A percentile compares a stretch with the other conserved stretches of the same genome.
Evolutionary conservation across 345 rosid genomes (phyloP).

Genomic region (Aegle marmelos): DNA sequence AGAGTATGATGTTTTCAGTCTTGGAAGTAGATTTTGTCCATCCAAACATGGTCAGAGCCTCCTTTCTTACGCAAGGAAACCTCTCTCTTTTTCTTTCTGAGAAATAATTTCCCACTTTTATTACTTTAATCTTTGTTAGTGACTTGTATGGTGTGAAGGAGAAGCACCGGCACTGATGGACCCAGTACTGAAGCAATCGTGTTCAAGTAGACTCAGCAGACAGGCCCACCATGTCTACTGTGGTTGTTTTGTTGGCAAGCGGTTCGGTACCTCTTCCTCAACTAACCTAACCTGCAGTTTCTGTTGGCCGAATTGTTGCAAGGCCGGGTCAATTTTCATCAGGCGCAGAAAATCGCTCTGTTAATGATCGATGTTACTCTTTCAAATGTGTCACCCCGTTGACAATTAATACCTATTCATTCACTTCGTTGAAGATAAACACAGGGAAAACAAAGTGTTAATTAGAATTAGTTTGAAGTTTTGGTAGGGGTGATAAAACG

Average conservation of each 20-base stretch:
- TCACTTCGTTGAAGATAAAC: too few relatives aligned
- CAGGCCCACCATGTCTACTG: constrained; percentile 13
- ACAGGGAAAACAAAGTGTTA: too few relatives aligned
- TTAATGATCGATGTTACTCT: neutral
- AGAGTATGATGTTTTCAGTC: constrained; percentile 44
- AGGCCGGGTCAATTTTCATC: neutral
- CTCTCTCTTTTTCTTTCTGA: too few relatives aligned
- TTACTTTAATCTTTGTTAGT: neutral
- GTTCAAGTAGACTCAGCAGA: constrained; percentile 16
- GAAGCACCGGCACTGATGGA: neutral
- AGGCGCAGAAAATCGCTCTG: neutral
- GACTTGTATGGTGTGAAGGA: constrained; percentile 9
- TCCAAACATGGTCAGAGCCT: constrained; percentile 17
- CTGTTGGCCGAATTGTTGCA: constrained; percentile 1
- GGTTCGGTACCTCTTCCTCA: constrained; percentile 11
- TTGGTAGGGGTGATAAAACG: too few relatives aligned
- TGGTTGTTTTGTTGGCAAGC: constrained; percentile 21
- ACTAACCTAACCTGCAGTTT: constrained; percentile 30
- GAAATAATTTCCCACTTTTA: too few relatives aligned
- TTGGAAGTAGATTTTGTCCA: constrained; percentile 26
- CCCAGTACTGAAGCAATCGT: neutral
- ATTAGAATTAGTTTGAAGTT: too few relatives aligned
- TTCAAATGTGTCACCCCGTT: neutral
- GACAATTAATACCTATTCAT: neutral
- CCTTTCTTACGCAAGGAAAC: constrained; percentile 27